A percentile compares a stretch with the other conserved stretches of the same genome.
phyloP scores from a whole-genome alignment of 2,329 filamentous ascomycete genomes.

The Pseudophaeomoniella oleicola region DNA sequence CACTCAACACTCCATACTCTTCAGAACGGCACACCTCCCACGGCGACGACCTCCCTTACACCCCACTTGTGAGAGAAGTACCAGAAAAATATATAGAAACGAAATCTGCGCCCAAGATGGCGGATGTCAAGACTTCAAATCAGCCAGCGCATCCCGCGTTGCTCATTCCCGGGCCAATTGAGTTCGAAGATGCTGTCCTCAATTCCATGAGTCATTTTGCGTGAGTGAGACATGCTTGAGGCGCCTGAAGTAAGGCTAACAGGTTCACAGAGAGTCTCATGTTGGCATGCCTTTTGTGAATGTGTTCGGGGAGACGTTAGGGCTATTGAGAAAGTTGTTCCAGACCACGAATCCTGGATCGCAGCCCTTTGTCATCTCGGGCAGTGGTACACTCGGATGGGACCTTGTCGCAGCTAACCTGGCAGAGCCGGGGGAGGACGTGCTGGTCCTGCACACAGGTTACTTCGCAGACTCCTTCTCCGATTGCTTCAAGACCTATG shows the following conservation, averaged over 20 bases:
- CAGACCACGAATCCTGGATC: slow-evolving; percentile 68
- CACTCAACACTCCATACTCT: slow-evolving; percentile 49
- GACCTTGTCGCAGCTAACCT: slow-evolving; percentile 92
- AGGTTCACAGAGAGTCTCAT: slow-evolving; percentile 64
- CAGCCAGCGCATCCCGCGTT: slow-evolving; percentile 55
- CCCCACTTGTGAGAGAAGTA: slow-evolving; percentile 5
- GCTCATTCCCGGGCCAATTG: slow-evolving; percentile 93
- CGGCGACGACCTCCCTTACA: slow-evolving; percentile 40
- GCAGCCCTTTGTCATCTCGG: slow-evolving; percentile 86
- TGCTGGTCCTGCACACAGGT: slow-evolving; percentile 83
- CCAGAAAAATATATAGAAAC: slow-evolving; percentile 8
- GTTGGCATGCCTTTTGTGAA: slow-evolving; percentile 80
- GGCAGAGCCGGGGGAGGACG: slow-evolving; percentile 76
- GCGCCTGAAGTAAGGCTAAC: slow-evolving; percentile 6
- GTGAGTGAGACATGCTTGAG: slow-evolving; percentile 1
- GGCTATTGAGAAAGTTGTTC: slow-evolving; percentile 84
- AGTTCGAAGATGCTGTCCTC: slow-evolving; percentile 94
- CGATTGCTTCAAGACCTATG: slow-evolving; percentile 82
- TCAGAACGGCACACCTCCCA: slow-evolving; percentile 39
- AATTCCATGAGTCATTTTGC: slow-evolving; percentile 49
- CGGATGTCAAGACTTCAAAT: slow-evolving; percentile 35
- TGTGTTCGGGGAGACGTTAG: slow-evolving; percentile 77
- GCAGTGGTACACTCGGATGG: slow-evolving; percentile 93
- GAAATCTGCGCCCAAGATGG: slow-evolving; percentile 9
- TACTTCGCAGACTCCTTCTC: slow-evolving; percentile 96